Evolutionary conservation across 805 yeast species (phyloP).

Genomic region (Isabelozyma rhagii): DNA sequence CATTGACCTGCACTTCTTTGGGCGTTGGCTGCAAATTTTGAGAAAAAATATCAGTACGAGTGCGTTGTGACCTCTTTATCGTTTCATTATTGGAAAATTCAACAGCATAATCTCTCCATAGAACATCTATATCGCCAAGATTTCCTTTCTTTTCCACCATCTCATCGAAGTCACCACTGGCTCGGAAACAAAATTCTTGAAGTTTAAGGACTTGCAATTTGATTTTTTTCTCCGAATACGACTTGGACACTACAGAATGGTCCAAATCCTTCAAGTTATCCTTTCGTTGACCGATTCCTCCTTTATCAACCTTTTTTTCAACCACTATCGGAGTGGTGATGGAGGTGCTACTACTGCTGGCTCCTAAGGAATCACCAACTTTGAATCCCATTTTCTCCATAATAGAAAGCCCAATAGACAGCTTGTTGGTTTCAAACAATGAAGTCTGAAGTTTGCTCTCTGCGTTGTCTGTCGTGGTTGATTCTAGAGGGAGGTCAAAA

Average conservation of each 20-base stretch:
- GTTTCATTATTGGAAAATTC: not conserved
- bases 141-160: slow-evolving; percentile 18
- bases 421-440: slow-evolving; percentile 5
- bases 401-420: slow-evolving; percentile 46
- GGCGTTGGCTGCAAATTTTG: not conserved
- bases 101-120: slow-evolving; percentile 39
- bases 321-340: slow-evolving; percentile 31
- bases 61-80: not conserved
- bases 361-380: slow-evolving; percentile 46
- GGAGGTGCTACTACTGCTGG: slow-evolving; percentile 6
- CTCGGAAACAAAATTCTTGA: slow-evolving; percentile 41
- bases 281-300: slow-evolving; percentile 16
- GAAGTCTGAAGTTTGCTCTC: slow-evolving; percentile 3
- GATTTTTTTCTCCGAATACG: not conserved
- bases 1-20: slow-evolving; percentile 5
- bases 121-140: slow-evolving; percentile 26
- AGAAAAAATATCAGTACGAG: not conserved
- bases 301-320: slow-evolving; percentile 10
- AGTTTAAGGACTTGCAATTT: slow-evolving; percentile 14
- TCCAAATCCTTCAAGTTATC: slow-evolving; percentile 2
- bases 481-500: not conserved
- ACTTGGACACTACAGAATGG: not conserved
- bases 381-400: slow-evolving; percentile 61
- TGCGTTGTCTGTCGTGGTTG: not conserved
- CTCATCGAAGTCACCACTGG: slow-evolving; percentile 34